Evolutionary conservation across 2,329 filamentous ascomycete species (phyloP).

Genomic region (Penicillium sp.): DNA sequence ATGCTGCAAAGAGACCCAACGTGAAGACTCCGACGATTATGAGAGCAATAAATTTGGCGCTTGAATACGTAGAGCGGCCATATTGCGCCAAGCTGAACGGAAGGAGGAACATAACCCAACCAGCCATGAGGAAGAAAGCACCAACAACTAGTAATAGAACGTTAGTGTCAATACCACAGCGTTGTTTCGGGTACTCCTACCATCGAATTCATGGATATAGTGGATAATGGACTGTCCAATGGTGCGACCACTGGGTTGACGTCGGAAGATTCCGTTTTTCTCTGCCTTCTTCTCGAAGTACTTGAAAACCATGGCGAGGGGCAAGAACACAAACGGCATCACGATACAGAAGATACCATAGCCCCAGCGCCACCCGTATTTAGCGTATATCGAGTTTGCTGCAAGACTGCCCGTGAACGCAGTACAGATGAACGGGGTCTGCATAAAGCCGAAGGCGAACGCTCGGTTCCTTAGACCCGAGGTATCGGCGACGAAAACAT

Average conservation of each 20-base stretch:
- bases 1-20: conserved; percentile 53
- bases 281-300: conserved; percentile 58
- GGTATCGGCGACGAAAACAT: conserved; percentile 62
- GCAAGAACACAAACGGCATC: conserved; percentile 54
- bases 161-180: conserved; percentile 37
- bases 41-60: conserved; percentile 50
- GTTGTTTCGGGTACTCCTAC: conserved; percentile 46
- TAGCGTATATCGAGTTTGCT: conserved; percentile 48
- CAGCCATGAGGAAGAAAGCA: conserved; percentile 51
- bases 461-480: conserved; percentile 59
- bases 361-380: conserved; percentile 59
- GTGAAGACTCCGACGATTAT: conserved; percentile 53
- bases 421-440: conserved; percentile 61
- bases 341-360: conserved; percentile 62
- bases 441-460: conserved; percentile 58
- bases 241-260: conserved; percentile 46
- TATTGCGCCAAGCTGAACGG: conserved; percentile 58
- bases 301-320: conserved; percentile 55
- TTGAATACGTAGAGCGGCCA: conserved; percentile 41
- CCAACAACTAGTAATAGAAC: conserved; percentile 17
- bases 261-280: conserved; percentile 51
- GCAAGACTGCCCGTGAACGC: conserved; percentile 55
- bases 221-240: conserved; percentile 47
- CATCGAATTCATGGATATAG: conserved; percentile 62
- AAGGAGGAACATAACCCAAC: conserved; percentile 63